Base-by-base conservation (phyloP, 2,329 filamentous ascomycete species). In the Ramichloridium luteum region DNA sequence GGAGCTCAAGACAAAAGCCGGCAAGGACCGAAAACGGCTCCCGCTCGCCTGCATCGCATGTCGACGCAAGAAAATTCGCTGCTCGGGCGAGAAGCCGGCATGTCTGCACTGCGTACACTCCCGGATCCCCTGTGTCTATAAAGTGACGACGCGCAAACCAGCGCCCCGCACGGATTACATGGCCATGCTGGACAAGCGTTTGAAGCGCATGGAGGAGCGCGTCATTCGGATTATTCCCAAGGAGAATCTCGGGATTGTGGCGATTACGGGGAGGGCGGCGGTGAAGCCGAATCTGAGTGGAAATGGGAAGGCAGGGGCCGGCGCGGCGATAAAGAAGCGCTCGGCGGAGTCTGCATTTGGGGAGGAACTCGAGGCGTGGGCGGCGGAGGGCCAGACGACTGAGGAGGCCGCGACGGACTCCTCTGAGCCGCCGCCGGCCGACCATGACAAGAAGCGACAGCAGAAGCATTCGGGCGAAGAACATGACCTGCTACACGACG, bases 131-230 rank as follows among this genome's bases (percentile, higher is more conserved):
- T 98, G 90, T 54, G 86, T 96, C 4, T 98, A 96, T 68, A 96
- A 96, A 53, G 84, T 93, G 37, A 96, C 86, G 0, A 85, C 86
- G 3, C 72, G 90, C 38, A 96, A 96, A 57, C 85, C 88, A 1
- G 85, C 86, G 3, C 90, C 90, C 3, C 72, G 90, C 31, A 96
- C 90, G 12, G 90, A 96, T 58, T 96, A 96, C 58, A 96, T 96
- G 90, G 85, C 86, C 25, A 96, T 96, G 85, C 63, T 96, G 47
- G 90, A 96, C 60, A 94, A 93, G 60, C 73, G 90, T 32, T 58
- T 96, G 44, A 94, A 93, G 64, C 71, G 88, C 35, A 96, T 96
- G 90, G 90, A 98, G 58, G 88, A 96, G 50, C 78, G 88, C 35
- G 90, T 96, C 40, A 92, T 96, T 60, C 93, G 93, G 56, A 79